Percentiles rank a stretch among this genome's conserved stretches.
phyloP scores from a whole-genome alignment of 2,329 filamentous ascomycete species.

The Zymoseptoria ardabiliae region DNA sequence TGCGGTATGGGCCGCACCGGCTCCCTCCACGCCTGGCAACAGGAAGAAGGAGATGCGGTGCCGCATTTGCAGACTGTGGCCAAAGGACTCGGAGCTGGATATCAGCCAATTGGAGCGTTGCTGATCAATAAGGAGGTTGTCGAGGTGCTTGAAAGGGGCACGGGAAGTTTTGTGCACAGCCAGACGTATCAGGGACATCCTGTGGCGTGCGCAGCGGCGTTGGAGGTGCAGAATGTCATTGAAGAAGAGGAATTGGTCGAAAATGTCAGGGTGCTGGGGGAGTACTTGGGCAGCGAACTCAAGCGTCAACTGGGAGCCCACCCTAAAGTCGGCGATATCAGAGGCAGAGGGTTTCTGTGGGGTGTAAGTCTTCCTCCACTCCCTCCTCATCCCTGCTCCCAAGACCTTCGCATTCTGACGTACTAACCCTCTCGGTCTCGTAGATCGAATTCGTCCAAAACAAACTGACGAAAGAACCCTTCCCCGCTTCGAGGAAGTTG shows the following conservation, averaged over 20 bases:
- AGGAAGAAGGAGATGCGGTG: slow-evolving; percentile 31
- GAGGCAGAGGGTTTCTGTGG: slow-evolving; percentile 51
- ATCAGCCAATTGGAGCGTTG: slow-evolving; percentile 51
- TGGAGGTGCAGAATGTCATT: slow-evolving; percentile 55
- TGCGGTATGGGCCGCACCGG: slow-evolving; percentile 25
- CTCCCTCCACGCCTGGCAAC: slow-evolving; percentile 26
- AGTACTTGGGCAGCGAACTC: slow-evolving; percentile 38
- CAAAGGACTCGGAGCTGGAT: slow-evolving; percentile 58
- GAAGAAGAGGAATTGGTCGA: slow-evolving; percentile 47
- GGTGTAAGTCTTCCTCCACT: slow-evolving; percentile 18
- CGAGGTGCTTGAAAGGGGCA: slow-evolving; percentile 33
- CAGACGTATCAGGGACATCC: slow-evolving; percentile 52
- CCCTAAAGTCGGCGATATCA: slow-evolving; percentile 50
- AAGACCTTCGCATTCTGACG: slow-evolving; percentile 17
- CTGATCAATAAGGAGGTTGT: slow-evolving; percentile 43
- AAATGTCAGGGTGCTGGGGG: slow-evolving; percentile 48
- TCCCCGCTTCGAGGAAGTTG: slow-evolving; percentile 38
- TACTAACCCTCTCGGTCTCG: slow-evolving; percentile 26
- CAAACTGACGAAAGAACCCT: slow-evolving; percentile 45
- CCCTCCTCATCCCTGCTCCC: background rate
- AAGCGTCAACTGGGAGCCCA: slow-evolving; percentile 35
- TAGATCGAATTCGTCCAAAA: slow-evolving; percentile 51
- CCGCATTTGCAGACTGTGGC: slow-evolving; percentile 59
- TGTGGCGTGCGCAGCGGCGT: slow-evolving; percentile 53
- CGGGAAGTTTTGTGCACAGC: slow-evolving; percentile 45